A percentile compares a stretch with the other conserved stretches of the same genome.
Conservation (phyloP, 2,329 filamentous ascomycete genomes). For the Epichloe sibirici region DNA sequence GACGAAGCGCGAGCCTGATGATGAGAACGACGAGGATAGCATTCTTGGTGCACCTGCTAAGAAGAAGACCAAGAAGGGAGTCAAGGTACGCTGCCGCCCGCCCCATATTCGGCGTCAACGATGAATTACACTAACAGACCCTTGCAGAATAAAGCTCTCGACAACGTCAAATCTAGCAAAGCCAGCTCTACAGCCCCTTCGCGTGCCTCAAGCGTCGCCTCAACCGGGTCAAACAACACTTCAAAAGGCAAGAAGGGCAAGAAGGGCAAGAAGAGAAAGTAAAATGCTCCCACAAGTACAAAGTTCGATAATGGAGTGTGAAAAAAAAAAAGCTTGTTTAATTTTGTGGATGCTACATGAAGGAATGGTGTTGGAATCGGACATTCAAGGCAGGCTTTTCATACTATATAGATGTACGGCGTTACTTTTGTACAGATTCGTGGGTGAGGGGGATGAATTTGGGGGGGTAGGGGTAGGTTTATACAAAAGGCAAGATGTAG, state of each 20-base stretch:
- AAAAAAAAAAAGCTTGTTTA: neutral
- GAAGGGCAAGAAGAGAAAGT: constrained; percentile 24
- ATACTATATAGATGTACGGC: constrained; percentile 1
- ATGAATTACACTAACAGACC: constrained; percentile 1
- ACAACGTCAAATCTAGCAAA: constrained; percentile 75
- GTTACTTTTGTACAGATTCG: constrained; percentile 7
- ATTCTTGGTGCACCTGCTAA: constrained; percentile 70
- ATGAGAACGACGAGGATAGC: constrained; percentile 75
- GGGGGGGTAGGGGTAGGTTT: neutral
- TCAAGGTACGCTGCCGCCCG: constrained; percentile 50
- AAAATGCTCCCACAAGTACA: neutral
- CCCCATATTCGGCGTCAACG: neutral
- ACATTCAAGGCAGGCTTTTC: neutral
- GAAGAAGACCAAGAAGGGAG: constrained; percentile 81
- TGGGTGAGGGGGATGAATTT: neutral
- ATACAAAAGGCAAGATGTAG: neutral
- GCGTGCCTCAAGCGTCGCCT: constrained; percentile 77
- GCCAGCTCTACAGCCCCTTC: constrained; percentile 66
- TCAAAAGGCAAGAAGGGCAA: constrained; percentile 35
- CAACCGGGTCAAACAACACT: constrained; percentile 45
- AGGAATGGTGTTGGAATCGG: neutral
- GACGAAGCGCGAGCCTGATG: constrained; percentile 62
- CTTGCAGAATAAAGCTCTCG: constrained; percentile 78
- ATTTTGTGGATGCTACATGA: constrained; percentile 1
- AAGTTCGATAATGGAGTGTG: neutral